phyloP scores from a whole-genome alignment of 2,329 filamentous ascomycete species.

The Incumbomyces lentus region DNA sequence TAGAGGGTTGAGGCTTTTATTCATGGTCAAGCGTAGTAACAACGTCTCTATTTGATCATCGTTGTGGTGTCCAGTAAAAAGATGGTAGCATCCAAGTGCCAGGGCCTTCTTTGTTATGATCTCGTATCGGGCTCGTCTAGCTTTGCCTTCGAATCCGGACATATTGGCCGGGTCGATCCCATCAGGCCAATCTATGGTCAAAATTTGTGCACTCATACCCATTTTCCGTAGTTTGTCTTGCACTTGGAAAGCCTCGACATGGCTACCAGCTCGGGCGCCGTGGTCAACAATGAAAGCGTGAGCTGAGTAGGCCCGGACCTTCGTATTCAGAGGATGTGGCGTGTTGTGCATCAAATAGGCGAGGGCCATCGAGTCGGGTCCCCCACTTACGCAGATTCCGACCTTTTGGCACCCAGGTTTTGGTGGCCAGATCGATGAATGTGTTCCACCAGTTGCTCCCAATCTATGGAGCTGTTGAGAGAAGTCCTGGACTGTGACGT shows the following conservation, averaged over 20 bases:
- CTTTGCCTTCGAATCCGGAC: constrained; percentile 64
- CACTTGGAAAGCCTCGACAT: constrained; percentile 44
- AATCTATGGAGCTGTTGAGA: too few relatives aligned
- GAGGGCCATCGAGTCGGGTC: constrained; percentile 95
- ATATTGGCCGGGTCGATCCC: constrained; percentile 31
- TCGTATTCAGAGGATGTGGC: constrained; percentile 16
- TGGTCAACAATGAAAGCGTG: constrained; percentile 53
- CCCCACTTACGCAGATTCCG: constrained; percentile 70
- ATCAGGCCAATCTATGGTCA: constrained; percentile 44
- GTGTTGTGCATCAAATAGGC: constrained; percentile 58
- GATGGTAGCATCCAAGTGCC: constrained; percentile 40
- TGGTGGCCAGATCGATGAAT: too few relatives aligned
- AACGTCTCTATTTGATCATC: constrained; percentile 91
- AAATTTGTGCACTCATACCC: constrained; percentile 30
- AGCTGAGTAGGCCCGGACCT: constrained; percentile 27
- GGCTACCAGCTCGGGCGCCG: constrained; percentile 44
- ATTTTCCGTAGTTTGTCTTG: constrained; percentile 34
- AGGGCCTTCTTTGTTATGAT: constrained; percentile 54
- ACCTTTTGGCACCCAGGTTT: neutral
- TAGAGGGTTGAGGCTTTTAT: constrained; percentile 9
- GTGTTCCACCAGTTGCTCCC: too few relatives aligned
- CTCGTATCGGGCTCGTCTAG: constrained; percentile 64
- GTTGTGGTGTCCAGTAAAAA: constrained; percentile 76
- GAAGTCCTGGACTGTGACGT: too few relatives aligned
- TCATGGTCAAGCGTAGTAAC: constrained; percentile 57